These are phyloP conservation scores for Apiotrichum gracile DNA, from an alignment of 1,284 basidiomycete genomes.

Conservation along the genomic window DNA sequence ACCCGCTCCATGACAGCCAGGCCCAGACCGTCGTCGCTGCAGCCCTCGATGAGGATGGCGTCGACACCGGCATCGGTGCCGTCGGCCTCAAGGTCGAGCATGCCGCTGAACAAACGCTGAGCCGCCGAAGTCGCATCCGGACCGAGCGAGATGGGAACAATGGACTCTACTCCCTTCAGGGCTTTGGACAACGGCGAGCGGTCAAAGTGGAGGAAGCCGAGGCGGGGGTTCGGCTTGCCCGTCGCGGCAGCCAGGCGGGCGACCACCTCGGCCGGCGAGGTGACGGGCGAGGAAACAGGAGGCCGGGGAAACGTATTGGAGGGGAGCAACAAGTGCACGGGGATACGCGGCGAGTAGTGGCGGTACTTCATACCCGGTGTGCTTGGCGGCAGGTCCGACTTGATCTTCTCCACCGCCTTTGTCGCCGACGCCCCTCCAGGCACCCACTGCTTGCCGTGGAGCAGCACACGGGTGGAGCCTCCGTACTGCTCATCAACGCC, in stretches of 20 bases:
- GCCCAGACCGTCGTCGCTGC: conserved; percentile 75
- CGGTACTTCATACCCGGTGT: conserved; percentile 99
- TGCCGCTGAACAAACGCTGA: conserved; percentile 77
- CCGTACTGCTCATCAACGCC: conserved; percentile 41
- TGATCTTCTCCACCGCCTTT: not conserved
- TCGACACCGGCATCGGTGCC: conserved; percentile 57
- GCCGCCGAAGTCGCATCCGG: conserved; percentile 66
- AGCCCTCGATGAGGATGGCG: conserved; percentile 80
- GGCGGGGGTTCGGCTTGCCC: conserved; percentile 24
- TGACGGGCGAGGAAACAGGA: conserved; percentile 38
- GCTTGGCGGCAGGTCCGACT: conserved; percentile 57
- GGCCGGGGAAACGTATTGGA: conserved; percentile 43
- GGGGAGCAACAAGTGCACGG: conserved; percentile 68
- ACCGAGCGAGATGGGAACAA: conserved; percentile 56
- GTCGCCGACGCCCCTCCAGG: not conserved
- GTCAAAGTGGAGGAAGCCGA: conserved; percentile 65
- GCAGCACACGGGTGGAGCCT: conserved; percentile 26
- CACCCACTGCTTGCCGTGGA: conserved; percentile 31
- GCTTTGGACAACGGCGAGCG: conserved; percentile 51
- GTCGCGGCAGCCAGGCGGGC: not conserved
- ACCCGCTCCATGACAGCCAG: conserved; percentile 97
- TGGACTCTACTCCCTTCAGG: conserved; percentile 3
- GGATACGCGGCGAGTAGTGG: conserved; percentile 87
- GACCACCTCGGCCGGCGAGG: conserved; percentile 6
- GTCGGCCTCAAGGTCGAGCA: conserved; percentile 66